Percentiles rank a stretch among this genome's conserved stretches.
phyloP scores from a whole-genome alignment of 164 flowering plant species.

The Tetracentron sinense region DNA sequence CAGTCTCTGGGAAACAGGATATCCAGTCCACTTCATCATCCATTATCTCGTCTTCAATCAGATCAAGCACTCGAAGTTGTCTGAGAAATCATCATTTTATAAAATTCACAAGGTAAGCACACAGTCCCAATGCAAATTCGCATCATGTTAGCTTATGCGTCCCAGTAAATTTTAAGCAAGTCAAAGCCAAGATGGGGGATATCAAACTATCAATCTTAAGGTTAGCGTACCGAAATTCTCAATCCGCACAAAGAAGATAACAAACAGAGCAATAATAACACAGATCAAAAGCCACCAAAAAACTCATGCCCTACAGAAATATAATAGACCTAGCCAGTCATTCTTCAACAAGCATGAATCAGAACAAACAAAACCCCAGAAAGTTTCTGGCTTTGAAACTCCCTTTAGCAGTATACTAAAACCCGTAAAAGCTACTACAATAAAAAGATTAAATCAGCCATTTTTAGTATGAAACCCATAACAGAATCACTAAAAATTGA shows the following conservation, averaged over 20 bases:
- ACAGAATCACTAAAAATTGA: too few relatives aligned
- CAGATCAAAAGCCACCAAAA: not conserved
- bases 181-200: too few relatives aligned
- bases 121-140: not conserved
- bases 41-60: conserved; percentile 57
- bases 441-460: conserved; percentile 5
- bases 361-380: conserved; percentile 1
- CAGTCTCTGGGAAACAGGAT: conserved; percentile 67
- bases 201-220: not conserved
- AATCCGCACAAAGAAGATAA: not conserved
- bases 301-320: too few relatives aligned
- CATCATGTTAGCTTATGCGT: too few relatives aligned
- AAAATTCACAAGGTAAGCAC: too few relatives aligned
- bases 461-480: too few relatives aligned
- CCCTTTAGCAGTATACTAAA: too few relatives aligned
- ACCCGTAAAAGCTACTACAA: not conserved
- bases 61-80: conserved; percentile 71
- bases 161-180: too few relatives aligned
- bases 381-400: not conserved
- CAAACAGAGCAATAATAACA: not conserved
- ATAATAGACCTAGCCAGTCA: too few relatives aligned
- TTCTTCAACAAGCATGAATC: not conserved
- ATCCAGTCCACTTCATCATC: conserved; percentile 91
- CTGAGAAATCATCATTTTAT: conserved; percentile 33
- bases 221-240: conserved; percentile 10